A percentile compares a stretch with the other conserved stretches of the same genome.
These are phyloP conservation scores for Rhododendron vialii DNA, from an alignment of 148 eudicot genomes.

Conservation along the genomic window DNA sequence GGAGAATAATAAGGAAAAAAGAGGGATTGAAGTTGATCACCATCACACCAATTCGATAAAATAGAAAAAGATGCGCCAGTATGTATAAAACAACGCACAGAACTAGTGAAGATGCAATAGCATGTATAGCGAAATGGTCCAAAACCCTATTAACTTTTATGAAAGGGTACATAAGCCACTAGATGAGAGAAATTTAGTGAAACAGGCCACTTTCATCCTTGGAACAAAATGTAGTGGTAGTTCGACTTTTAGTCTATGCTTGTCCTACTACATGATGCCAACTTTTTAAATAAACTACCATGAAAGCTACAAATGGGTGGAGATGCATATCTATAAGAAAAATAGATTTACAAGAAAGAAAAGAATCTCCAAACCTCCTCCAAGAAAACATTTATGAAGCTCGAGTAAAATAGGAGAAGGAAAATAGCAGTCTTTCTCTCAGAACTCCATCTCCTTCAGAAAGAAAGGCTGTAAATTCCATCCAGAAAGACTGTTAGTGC, in stretches of 20 bases:
- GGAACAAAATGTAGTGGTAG: background rate
- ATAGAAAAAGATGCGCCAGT: background rate
- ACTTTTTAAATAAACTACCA: background rate
- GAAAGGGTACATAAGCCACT: background rate
- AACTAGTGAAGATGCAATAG: constrained; percentile 2
- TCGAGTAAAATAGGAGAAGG: background rate
- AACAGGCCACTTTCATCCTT: background rate
- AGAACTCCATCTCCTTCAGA: background rate
- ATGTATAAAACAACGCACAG: background rate
- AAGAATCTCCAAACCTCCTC: constrained; percentile 16
- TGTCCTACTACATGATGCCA: constrained; percentile 6
- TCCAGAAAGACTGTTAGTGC: background rate
- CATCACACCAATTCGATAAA: background rate
- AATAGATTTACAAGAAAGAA: background rate
- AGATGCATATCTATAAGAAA: background rate
- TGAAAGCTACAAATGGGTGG: background rate
- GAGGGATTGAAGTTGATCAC: background rate
- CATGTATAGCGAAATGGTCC: background rate
- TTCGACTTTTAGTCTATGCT: constrained; percentile 10
- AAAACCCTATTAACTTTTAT: background rate
- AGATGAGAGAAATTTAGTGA: background rate
- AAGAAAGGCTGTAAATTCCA: background rate
- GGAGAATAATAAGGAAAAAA: background rate
- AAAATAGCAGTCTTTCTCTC: background rate
- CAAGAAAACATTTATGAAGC: constrained; percentile 15